Base-by-base conservation (phyloP, 2,329 filamentous ascomycete genomes). In the Fusarium odoratissimum region DNA sequence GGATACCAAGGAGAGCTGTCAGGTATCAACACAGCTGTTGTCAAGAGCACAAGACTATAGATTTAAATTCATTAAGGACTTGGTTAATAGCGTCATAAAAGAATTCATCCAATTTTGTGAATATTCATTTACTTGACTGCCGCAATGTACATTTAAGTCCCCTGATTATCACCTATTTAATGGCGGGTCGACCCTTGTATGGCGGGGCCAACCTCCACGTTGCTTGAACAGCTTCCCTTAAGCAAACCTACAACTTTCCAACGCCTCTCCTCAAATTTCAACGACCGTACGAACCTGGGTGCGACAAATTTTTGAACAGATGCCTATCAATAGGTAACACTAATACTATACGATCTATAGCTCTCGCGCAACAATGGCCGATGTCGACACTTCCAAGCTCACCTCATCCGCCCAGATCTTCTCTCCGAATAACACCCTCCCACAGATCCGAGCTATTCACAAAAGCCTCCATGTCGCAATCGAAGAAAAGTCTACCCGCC, bases 1-100 rank as follows among this genome's bases (percentile, higher is more conserved):
- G 93, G 95, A 60, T 99, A 99, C 85, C 90, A 90, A 74, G 96
- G 96, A 84, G 96, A 98, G 83, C 84, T 93, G 84, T 96, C 95
- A 45, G 96, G 96, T 90, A 97, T 99, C 85, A 98, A 98, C 87
- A 93, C 92, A 76, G 93, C 93, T 25, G 84, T 99, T 82, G 91
- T 98, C 78, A 97, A 96, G 90, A 97, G 94, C 88, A 89, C 93
- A 79, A 98, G 96, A 87, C 86, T 99, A 84, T 95, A 90, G 79
- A 72, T 49, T 57, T 68, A 44, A 63, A 67, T 63, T 58, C 41
- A 67, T 58, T 49, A 62, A 48, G 58, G 54, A 41, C 16, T 33
- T 61, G 63, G 14, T 71, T 69, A 73, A 74, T 70, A 67, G 75
- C 64, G 63, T 57, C 35, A 35, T 44, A 41, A 63, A 60, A 62